Conservation (phyloP, 164 flowering plant genomes). For the Cinnamomum chago region DNA sequence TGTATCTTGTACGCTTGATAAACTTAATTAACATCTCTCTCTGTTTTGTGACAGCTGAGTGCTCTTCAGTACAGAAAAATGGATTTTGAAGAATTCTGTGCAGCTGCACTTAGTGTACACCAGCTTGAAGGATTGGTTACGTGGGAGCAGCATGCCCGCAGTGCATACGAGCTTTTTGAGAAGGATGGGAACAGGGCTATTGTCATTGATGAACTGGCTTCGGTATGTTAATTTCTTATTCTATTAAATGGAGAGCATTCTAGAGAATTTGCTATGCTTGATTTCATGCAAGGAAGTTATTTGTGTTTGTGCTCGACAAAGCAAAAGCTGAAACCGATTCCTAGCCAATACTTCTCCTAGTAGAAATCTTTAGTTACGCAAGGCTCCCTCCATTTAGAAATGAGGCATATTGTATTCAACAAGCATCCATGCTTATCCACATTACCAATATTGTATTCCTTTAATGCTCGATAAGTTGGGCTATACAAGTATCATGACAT, state of each 20-base stretch:
- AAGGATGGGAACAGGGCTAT: slow-evolving; percentile 88
- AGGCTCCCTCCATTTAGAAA: not conserved
- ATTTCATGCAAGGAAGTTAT: not conserved
- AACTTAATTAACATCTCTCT: not conserved
- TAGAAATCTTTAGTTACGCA: not conserved
- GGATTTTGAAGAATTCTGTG: slow-evolving; percentile 95
- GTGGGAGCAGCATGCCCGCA: slow-evolving; percentile 94
- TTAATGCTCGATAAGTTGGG: not conserved
- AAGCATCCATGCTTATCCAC: not conserved
- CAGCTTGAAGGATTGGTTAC: slow-evolving; percentile 85
- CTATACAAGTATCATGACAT: not conserved
- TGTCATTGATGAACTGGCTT: slow-evolving; percentile 88
- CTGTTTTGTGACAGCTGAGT: slow-evolving; percentile 50
- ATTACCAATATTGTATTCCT: not conserved
- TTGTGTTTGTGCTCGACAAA: not conserved
- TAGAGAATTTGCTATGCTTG: not conserved
- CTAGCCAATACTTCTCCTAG: not conserved
- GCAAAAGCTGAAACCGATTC: not conserved
- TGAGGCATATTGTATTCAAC: not conserved
- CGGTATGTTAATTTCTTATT: slow-evolving; percentile 41
- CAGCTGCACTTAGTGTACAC: slow-evolving; percentile 82
- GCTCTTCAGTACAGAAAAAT: slow-evolving; percentile 84
- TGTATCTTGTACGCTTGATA: not conserved
- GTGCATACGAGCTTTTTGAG: slow-evolving; percentile 85
- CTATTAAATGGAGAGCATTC: not conserved